Conservation (phyloP, 2,329 filamentous ascomycete species). For the Beauveria sp. region DNA sequence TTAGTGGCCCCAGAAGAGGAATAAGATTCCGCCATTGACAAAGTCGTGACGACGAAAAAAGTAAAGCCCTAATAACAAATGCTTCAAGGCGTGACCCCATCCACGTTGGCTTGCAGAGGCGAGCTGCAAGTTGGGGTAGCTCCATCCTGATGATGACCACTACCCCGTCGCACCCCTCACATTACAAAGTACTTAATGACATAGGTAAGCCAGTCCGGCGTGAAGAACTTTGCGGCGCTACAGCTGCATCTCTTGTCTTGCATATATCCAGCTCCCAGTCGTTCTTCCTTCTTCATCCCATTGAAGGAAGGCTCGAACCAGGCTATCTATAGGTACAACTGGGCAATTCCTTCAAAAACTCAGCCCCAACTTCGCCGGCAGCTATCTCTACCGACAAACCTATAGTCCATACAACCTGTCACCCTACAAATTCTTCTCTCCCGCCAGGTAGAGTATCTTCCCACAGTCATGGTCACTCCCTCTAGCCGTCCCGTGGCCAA, state of each 20-base stretch:
- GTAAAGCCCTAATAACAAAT: background rate
- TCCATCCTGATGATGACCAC: background rate
- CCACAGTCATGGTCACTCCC: background rate
- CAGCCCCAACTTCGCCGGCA: too few species aligned
- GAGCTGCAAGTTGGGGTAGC: slow-evolving; percentile 5
- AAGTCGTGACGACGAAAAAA: background rate
- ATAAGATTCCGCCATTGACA: too few species aligned
- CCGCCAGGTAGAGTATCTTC: background rate
- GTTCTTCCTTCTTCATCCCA: background rate
- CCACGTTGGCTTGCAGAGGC: background rate
- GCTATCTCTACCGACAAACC: background rate
- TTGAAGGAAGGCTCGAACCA: background rate
- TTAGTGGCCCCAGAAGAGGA: too few species aligned
- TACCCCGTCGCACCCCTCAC: slow-evolving; percentile 1
- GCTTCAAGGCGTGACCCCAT: background rate
- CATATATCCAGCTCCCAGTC: too few species aligned
- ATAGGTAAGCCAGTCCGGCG: background rate
- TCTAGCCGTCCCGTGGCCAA: slow-evolving; percentile 15
- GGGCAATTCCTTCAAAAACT: background rate
- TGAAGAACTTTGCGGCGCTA: background rate
- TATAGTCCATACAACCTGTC: background rate
- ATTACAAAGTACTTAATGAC: background rate
- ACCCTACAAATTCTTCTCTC: background rate
- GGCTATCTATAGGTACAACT: background rate
- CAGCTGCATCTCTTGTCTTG: too few species aligned